Evolutionary conservation across 306 rosid species (phyloP).

Genomic region (Vigna trinervia): DNA sequence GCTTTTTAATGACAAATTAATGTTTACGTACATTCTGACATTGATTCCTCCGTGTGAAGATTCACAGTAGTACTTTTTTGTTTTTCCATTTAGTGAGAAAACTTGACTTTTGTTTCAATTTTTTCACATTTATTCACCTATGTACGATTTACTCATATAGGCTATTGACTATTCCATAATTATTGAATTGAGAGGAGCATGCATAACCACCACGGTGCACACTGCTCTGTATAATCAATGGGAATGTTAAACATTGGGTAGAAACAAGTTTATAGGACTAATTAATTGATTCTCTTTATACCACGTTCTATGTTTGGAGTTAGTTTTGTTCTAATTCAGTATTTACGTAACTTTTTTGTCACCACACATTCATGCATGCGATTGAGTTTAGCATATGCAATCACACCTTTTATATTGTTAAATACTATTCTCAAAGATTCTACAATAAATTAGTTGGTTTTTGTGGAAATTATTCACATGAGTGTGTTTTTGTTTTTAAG

Average conservation of each 20-base stretch:
- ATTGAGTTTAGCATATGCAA: background rate
- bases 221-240: background rate
- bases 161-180: background rate
- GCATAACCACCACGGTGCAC: background rate
- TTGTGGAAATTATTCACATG: background rate
- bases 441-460: background rate
- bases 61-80: background rate
- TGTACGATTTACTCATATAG: background rate
- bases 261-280: background rate
- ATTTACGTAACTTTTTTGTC: background rate
- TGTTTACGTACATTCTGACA: conserved; percentile 41
- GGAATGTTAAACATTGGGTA: background rate
- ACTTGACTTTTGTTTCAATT: conserved; percentile 22
- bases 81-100: conserved; percentile 17
- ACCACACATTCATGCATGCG: background rate
- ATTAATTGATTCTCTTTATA: background rate
- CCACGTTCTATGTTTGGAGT: background rate
- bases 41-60: background rate
- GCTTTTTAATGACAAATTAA: conserved; percentile 28
- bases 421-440: background rate
- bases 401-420: background rate
- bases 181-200: background rate
- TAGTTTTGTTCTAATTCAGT: background rate
- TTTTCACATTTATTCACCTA: conserved; percentile 18
- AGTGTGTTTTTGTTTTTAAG: background rate